Conservation (phyloP, 2,329 filamentous ascomycete species). For the Lasiodiplodia gonubiensis region DNA sequence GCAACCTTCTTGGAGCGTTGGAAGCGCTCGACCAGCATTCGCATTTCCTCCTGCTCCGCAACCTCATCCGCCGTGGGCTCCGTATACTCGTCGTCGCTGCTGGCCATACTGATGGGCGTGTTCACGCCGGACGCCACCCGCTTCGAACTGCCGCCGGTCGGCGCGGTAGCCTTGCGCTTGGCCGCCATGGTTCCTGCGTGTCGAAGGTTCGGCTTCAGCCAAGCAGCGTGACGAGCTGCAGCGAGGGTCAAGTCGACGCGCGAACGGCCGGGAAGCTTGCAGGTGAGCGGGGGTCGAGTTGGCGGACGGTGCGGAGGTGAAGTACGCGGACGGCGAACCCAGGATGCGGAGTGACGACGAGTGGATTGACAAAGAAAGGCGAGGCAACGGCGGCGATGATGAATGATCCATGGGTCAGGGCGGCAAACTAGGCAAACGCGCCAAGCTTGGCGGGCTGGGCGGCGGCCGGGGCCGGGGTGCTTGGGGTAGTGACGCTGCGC, state of each 20-base stretch:
- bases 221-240: constrained; percentile 54
- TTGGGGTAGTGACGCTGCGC: constrained; percentile 34
- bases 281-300: background rate
- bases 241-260: background rate
- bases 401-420: background rate
- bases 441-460: background rate
- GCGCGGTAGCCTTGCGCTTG: constrained; percentile 53
- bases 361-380: constrained; percentile 9
- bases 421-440: constrained; percentile 19
- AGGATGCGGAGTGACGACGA: background rate
- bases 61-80: constrained; percentile 56
- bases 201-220: background rate
- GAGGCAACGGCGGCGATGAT: background rate
- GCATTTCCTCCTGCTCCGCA: constrained; percentile 48
- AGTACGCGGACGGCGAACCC: background rate
- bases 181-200: constrained; percentile 44
- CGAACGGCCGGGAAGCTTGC: background rate
- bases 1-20: constrained; percentile 49
- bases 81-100: constrained; percentile 65
- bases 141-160: constrained; percentile 39
- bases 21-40: constrained; percentile 52
- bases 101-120: constrained; percentile 51
- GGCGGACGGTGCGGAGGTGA: background rate
- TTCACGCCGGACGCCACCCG: constrained; percentile 47
- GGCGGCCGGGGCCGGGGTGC: constrained; percentile 12